Evolutionary conservation across 2,329 filamentous ascomycete genomes (phyloP).

Genomic region (Stachybotrys echinatus): DNA sequence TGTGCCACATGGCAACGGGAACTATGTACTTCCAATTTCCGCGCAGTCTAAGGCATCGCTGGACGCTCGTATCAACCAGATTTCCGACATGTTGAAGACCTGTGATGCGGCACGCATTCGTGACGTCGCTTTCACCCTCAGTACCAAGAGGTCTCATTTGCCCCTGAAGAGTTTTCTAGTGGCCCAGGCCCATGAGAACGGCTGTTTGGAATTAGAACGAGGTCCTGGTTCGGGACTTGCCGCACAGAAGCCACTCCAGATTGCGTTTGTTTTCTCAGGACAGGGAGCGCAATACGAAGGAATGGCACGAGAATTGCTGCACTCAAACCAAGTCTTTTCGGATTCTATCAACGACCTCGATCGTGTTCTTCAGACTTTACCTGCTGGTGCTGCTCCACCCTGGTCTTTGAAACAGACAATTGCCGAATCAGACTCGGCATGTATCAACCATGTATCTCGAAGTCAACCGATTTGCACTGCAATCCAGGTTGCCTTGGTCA

Average conservation of each 20-base stretch:
- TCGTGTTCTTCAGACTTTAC: background rate
- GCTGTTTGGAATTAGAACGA: background rate
- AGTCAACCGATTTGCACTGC: constrained; percentile 28
- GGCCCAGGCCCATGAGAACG: background rate
- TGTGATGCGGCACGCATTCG: background rate
- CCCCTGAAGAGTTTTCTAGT: background rate
- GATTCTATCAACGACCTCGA: constrained; percentile 8
- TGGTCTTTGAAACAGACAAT: constrained; percentile 5
- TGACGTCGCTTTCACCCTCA: background rate
- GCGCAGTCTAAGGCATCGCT: background rate
- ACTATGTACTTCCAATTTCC: background rate
- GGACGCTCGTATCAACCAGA: background rate
- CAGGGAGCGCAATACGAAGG: constrained; percentile 16
- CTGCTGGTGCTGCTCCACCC: constrained; percentile 1
- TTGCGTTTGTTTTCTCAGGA: constrained; percentile 16
- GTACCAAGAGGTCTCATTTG: background rate
- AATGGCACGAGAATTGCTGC: constrained; percentile 12
- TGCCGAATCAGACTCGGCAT: constrained; percentile 9
- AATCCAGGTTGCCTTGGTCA: constrained; percentile 25
- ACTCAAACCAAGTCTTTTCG: constrained; percentile 4
- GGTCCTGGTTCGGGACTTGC: no score
- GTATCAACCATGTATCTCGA: constrained; percentile 8
- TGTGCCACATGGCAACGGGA: no score
- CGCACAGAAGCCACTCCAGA: background rate
- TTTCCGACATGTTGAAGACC: background rate